These are phyloP conservation scores for Exserohilum turcica DNA, from an alignment of 2,329 filamentous ascomycete species.

Conservation along the genomic window DNA sequence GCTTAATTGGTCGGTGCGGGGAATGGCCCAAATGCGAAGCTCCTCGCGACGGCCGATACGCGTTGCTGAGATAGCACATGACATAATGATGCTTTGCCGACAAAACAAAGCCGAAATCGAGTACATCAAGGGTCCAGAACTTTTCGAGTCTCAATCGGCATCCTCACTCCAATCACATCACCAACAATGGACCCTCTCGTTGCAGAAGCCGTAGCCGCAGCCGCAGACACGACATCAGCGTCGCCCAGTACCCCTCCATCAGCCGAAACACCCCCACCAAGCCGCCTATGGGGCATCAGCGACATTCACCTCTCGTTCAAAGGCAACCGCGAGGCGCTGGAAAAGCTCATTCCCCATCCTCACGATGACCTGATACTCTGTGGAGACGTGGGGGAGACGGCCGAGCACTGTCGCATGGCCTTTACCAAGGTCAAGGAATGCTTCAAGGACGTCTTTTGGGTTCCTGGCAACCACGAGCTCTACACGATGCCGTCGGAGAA, in stretches of 20 bases:
- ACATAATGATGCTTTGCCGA: background rate
- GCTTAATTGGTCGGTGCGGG: conserved; percentile 6
- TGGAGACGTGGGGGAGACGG: conserved; percentile 49
- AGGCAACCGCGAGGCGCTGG: conserved; percentile 52
- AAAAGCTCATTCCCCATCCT: conserved; percentile 46
- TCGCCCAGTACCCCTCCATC: conserved; percentile 15
- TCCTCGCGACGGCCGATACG: conserved; percentile 1
- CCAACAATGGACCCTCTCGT: conserved; percentile 31
- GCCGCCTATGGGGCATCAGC: conserved; percentile 52
- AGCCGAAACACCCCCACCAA: conserved; percentile 19
- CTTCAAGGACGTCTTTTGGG: conserved; percentile 60
- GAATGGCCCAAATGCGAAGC: background rate
- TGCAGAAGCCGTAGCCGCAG: conserved; percentile 18
- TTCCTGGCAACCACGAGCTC: conserved; percentile 63
- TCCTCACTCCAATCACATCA: background rate
- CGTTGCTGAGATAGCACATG: conserved; percentile 1
- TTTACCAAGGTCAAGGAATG: conserved; percentile 49
- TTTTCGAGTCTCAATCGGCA: background rate
- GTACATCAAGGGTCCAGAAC: background rate
- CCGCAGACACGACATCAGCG: conserved; percentile 4
- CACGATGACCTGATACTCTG: conserved; percentile 54
- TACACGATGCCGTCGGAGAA: conserved; percentile 56
- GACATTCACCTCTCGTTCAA: conserved; percentile 57
- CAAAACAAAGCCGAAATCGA: background rate
- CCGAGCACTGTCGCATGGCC: conserved; percentile 43